Conservation (phyloP, 768 basidiomycete species). For the Leccinum longicurvipes region DNA sequence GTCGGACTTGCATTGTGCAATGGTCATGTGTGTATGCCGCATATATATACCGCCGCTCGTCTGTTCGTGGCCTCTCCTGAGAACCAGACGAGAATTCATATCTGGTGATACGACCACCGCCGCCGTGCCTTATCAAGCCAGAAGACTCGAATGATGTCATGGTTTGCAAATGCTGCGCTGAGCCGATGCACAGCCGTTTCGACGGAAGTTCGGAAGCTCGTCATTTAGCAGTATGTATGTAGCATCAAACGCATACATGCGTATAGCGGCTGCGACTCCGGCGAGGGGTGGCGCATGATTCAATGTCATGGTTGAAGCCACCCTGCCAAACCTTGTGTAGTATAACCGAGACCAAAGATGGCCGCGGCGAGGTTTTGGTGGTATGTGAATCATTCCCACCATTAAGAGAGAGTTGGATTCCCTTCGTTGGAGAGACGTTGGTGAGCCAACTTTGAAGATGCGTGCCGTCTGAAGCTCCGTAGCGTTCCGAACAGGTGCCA, state of each 20-base stretch:
- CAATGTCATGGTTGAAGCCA: neutral
- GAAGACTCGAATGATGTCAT: slow-evolving; percentile 6
- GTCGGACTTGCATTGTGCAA: neutral
- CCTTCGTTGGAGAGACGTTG: neutral
- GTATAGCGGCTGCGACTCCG: neutral
- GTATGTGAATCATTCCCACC: slow-evolving; percentile 5
- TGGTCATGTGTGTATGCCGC: neutral
- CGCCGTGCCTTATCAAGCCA: neutral
- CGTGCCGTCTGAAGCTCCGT: neutral
- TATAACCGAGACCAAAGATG: slow-evolving; percentile 4
- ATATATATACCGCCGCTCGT: neutral
- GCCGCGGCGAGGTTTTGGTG: neutral
- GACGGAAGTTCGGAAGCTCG: neutral
- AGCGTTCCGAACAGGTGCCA: neutral
- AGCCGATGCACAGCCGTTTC: neutral
- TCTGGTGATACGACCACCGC: no score
- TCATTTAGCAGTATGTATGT: neutral
- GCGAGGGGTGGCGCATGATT: neutral
- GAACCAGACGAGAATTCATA: neutral
- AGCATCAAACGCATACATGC: neutral
- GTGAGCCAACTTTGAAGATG: neutral
- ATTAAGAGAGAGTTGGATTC: neutral
- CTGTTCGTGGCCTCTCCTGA: neutral
- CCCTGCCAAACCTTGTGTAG: slow-evolving; percentile 1
- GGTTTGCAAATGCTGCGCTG: neutral